phyloP scores from a whole-genome alignment of 495 filamentous ascomycete genomes.

The Neurospora tetrasperma region DNA sequence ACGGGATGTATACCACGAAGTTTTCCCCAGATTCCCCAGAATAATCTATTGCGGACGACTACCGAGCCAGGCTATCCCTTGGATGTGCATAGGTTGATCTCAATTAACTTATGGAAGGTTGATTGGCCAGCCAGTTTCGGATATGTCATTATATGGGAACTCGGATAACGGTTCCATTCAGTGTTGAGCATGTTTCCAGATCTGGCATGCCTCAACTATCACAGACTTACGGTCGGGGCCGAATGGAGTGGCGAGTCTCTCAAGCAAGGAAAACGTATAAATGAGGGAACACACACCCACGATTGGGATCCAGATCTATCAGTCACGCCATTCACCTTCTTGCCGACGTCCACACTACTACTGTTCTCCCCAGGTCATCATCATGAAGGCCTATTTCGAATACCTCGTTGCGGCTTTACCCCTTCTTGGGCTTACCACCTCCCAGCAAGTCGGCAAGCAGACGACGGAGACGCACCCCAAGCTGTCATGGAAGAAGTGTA shows the following conservation, averaged over 20 bases:
- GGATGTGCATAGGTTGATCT: not conserved
- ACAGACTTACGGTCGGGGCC: not conserved
- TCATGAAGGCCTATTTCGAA: constrained; percentile 20
- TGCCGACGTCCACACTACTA: not conserved
- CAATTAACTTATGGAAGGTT: not conserved
- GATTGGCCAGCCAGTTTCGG: not conserved
- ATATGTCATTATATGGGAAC: constrained; percentile 12
- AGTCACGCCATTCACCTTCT: not conserved
- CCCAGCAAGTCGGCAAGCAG: constrained; percentile 47
- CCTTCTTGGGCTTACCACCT: constrained; percentile 20
- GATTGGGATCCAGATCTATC: not conserved
- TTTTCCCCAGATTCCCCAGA: not conserved
- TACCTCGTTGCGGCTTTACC: constrained; percentile 24
- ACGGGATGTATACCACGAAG: too few relatives aligned
- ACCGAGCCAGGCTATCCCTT: not conserved
- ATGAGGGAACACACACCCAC: not conserved
- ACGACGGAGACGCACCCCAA: constrained; percentile 48
- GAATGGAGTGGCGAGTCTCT: not conserved
- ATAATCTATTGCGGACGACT: not conserved
- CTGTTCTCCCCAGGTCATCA: not conserved
- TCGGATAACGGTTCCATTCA: constrained; percentile 14
- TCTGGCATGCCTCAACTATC: not conserved
- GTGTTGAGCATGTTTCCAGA: constrained; percentile 6
- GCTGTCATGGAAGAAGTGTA: constrained; percentile 49
- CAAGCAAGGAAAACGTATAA: not conserved